These are phyloP conservation scores for Coemansia pectinata DNA, from an alignment of 192 early-diverging fungal genomes.

Conservation along the genomic window DNA sequence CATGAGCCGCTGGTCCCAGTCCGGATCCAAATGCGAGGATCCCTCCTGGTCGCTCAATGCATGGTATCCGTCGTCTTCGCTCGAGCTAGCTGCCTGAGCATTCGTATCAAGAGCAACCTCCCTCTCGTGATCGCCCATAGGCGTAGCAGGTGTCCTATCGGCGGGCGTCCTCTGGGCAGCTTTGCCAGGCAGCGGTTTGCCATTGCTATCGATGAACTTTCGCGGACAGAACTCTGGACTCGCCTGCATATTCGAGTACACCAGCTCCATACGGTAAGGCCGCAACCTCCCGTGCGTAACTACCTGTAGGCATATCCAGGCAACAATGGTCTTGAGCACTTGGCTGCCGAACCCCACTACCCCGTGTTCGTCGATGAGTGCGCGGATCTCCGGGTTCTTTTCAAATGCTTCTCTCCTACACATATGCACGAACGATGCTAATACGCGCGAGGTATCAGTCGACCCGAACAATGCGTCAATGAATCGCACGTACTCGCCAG, in stretches of 20 bases:
- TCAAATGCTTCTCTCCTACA: conserved; percentile 73
- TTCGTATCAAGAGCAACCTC: neutral
- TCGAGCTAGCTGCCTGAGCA: neutral
- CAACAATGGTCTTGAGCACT: conserved; percentile 79
- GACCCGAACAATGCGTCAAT: conserved; percentile 95
- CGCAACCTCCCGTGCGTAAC: conserved; percentile 67
- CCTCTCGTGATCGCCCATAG: neutral
- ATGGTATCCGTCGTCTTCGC: conserved; percentile 15
- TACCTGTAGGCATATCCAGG: conserved; percentile 82
- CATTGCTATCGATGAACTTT: conserved; percentile 39
- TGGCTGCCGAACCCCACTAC: conserved; percentile 69
- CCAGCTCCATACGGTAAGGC: conserved; percentile 49
- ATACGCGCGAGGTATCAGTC: conserved; percentile 88
- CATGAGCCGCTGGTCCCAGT: conserved; percentile 42
- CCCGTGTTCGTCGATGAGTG: conserved; percentile 59
- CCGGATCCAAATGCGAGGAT: conserved; percentile 18
- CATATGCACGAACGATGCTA: conserved; percentile 78
- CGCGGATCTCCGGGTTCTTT: conserved; percentile 64
- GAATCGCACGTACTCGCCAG: conserved; percentile 86
- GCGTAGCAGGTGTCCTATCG: neutral
- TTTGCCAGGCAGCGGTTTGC: conserved; percentile 19
- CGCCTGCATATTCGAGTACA: conserved; percentile 37
- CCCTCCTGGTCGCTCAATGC: conserved; percentile 52
- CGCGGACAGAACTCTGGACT: conserved; percentile 33
- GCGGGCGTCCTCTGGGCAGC: neutral